These are phyloP conservation scores for Tetrapisispora phaffii DNA, from an alignment of 805 yeast species.

Conservation along the genomic window DNA sequence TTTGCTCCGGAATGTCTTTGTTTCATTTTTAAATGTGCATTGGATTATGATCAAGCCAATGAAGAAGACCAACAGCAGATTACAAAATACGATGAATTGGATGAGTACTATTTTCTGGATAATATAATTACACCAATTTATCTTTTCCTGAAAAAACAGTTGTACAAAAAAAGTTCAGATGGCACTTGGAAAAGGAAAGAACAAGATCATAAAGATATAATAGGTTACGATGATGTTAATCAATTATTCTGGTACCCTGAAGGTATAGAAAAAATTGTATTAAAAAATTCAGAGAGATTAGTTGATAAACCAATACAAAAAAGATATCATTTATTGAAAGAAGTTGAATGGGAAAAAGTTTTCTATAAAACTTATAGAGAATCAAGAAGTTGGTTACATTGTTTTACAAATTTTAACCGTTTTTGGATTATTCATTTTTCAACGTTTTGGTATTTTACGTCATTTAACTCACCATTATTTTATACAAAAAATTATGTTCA, in stretches of 20 bases:
- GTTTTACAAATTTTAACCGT: slow-evolving; percentile 61
- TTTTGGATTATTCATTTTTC: slow-evolving; percentile 71
- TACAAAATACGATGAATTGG: slow-evolving; percentile 25
- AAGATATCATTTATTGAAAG: slow-evolving; percentile 44
- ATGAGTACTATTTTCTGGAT: slow-evolving; percentile 47
- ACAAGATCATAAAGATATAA: slow-evolving; percentile 57
- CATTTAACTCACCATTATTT: slow-evolving; percentile 57
- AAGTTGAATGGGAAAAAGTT: slow-evolving; percentile 56
- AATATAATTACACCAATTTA: slow-evolving; percentile 70
- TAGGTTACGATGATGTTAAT: slow-evolving; percentile 87
- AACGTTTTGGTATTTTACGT: slow-evolving; percentile 67
- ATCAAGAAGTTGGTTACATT: slow-evolving; percentile 68
- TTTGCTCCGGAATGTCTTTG: slow-evolving; percentile 87
- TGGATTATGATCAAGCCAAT: slow-evolving; percentile 53
- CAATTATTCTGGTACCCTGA: slow-evolving; percentile 77
- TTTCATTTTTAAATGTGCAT: slow-evolving; percentile 74
- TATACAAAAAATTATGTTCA: slow-evolving; percentile 52
- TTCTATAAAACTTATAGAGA: slow-evolving; percentile 71
- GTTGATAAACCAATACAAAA: slow-evolving; percentile 46
- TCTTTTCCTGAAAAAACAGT: slow-evolving; percentile 57
- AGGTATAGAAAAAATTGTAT: slow-evolving; percentile 49
- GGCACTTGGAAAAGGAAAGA: slow-evolving; percentile 54
- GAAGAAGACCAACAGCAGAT: too few species aligned
- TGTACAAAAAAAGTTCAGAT: slow-evolving; percentile 37
- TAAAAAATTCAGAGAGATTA: slow-evolving; percentile 37